Percentiles rank a stretch among this genome's conserved stretches.
Evolutionary conservation across 2,329 filamentous ascomycete species (phyloP).

Genomic region (Corinectria fuckeliana): DNA sequence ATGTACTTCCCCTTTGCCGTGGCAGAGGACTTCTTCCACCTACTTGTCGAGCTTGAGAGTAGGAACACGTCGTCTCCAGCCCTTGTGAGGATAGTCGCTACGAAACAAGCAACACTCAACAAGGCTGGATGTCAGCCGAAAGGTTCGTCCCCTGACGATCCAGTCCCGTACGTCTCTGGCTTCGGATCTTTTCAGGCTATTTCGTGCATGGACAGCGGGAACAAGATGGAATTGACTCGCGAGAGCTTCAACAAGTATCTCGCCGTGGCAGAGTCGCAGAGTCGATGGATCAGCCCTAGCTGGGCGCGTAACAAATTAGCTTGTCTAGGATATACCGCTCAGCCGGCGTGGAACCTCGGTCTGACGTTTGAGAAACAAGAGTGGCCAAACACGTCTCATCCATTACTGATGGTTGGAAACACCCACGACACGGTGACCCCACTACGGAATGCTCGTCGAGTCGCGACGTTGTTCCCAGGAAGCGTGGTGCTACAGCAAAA

Average conservation of each 20-base stretch:
- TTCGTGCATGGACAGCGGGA: slow-evolving; percentile 19
- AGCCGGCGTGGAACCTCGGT: slow-evolving; percentile 20
- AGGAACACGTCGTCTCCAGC: slow-evolving; percentile 15
- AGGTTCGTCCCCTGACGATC: slow-evolving; percentile 1
- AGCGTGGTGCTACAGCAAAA: slow-evolving; percentile 33
- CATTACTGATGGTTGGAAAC: slow-evolving; percentile 22
- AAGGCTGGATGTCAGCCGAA: slow-evolving; percentile 12
- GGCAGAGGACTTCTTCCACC: slow-evolving; percentile 12
- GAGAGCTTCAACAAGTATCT: slow-evolving; percentile 23
- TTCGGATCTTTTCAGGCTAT: slow-evolving; percentile 14
- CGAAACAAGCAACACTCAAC: not conserved
- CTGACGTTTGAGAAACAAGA: slow-evolving; percentile 7
- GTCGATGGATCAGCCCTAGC: slow-evolving; percentile 17
- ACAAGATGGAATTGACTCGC: slow-evolving; percentile 9
- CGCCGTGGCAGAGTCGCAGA: slow-evolving; percentile 10
- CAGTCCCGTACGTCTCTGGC: not conserved
- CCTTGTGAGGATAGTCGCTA: not conserved
- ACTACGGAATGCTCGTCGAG: slow-evolving; percentile 42
- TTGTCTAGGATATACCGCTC: slow-evolving; percentile 16
- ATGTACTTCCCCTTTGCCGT: slow-evolving; percentile 20
- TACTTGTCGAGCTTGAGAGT: slow-evolving; percentile 7
- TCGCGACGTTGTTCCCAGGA: slow-evolving; percentile 27
- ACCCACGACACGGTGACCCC: slow-evolving; percentile 51
- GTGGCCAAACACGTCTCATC: slow-evolving; percentile 20
- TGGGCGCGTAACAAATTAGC: slow-evolving; percentile 22